These are phyloP conservation scores for Trametes cubensis DNA, from an alignment of 768 basidiomycete species.

Conservation along the genomic window DNA sequence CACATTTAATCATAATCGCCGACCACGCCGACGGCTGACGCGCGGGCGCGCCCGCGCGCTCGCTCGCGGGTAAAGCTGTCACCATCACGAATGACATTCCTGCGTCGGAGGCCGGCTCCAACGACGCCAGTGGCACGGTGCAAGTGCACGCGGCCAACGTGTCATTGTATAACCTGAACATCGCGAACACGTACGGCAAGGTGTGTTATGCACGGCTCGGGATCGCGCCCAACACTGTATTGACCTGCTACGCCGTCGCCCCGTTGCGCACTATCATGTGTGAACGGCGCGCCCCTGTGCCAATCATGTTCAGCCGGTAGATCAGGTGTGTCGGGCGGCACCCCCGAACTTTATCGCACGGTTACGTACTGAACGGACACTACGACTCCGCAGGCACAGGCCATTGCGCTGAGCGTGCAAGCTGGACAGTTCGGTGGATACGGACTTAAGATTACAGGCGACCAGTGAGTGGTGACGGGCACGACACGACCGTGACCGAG, in stretches of 20 bases:
- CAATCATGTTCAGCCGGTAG: conserved; percentile 16
- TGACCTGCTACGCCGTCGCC: neutral
- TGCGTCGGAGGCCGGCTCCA: conserved; percentile 30
- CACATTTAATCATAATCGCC: neutral
- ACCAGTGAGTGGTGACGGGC: conserved; percentile 19
- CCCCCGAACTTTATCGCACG: neutral
- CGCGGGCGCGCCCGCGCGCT: too few relatives aligned
- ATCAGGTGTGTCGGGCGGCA: conserved; percentile 19
- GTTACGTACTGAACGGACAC: conserved; percentile 7
- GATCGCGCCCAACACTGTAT: conserved; percentile 14
- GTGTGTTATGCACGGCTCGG: conserved; percentile 1
- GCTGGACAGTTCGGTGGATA: conserved; percentile 27
- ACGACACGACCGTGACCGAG: neutral
- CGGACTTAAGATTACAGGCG: conserved; percentile 28
- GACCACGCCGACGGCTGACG: conserved; percentile 13
- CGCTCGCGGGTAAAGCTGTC: conserved; percentile 22
- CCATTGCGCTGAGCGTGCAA: conserved; percentile 29
- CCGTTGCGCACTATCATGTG: neutral
- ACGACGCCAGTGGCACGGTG: conserved; percentile 32
- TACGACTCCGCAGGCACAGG: conserved; percentile 20
- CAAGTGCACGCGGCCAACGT: conserved; percentile 29
- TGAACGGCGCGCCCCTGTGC: neutral
- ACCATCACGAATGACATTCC: conserved; percentile 30
- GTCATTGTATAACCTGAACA: conserved; percentile 31
- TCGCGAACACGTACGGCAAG: conserved; percentile 31